Conservation (phyloP, 306 rosid species). For the Sechiopsis laciniata region DNA sequence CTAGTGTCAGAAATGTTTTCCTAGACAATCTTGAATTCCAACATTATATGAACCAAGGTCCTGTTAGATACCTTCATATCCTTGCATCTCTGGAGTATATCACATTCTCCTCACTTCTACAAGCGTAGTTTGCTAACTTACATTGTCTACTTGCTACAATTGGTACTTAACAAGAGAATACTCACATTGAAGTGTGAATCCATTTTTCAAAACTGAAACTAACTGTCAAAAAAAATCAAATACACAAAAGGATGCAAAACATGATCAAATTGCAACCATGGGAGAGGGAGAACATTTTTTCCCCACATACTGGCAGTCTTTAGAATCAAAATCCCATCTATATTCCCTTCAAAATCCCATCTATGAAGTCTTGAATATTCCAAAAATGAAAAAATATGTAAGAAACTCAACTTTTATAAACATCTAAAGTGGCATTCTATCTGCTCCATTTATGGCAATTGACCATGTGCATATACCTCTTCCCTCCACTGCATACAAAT, state of each 20-base stretch:
- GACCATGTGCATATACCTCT: neutral
- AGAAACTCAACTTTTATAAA: slow-evolving; percentile 10
- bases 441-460: neutral
- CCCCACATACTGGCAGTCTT: neutral
- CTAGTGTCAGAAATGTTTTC: neutral
- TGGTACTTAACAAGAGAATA: neutral
- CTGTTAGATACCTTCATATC: neutral
- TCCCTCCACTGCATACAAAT: neutral
- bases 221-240: neutral
- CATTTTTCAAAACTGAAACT: neutral
- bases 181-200: slow-evolving; percentile 4
- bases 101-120: neutral
- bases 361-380: neutral
- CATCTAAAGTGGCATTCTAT: neutral
- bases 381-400: slow-evolving; percentile 1
- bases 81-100: neutral
- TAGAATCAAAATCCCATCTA: too few species aligned
- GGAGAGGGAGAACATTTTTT: neutral
- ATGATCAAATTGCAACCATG: neutral
- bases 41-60: slow-evolving; percentile 9
- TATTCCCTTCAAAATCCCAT: neutral
- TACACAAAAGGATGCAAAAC: neutral
- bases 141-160: neutral
- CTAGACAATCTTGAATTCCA: neutral
- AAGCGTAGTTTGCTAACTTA: neutral